Percentiles rank a stretch among this genome's conserved stretches.
Evolutionary conservation across 2,329 filamentous ascomycete genomes (phyloP).

Genomic region (Venturia pyrina): DNA sequence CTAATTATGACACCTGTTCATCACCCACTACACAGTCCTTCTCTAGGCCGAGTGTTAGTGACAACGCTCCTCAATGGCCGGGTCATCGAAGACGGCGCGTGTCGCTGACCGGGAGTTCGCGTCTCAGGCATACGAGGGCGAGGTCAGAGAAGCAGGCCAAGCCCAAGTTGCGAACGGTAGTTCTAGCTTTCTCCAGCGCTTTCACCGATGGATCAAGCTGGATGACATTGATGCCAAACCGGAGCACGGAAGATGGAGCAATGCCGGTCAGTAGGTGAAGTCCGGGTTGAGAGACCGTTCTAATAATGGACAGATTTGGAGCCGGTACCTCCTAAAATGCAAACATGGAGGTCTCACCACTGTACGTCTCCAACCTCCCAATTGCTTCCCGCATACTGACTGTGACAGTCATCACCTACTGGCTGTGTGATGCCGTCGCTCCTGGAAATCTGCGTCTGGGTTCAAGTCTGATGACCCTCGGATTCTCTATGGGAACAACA

Average conservation of each 20-base stretch:
- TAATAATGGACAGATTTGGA: background rate
- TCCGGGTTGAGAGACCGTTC: no score
- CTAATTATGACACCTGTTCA: no score
- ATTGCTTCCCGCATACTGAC: background rate
- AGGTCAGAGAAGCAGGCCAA: background rate
- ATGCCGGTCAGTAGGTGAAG: background rate
- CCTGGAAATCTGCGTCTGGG: slow-evolving; percentile 17
- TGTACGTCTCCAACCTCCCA: background rate
- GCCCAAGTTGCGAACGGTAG: background rate
- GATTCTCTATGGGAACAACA: slow-evolving; percentile 16
- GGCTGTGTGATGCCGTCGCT: slow-evolving; percentile 18
- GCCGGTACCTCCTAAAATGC: background rate
- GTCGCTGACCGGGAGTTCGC: background rate
- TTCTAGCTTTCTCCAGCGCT: background rate
- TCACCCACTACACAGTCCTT: no score
- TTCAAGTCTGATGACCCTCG: slow-evolving; percentile 17
- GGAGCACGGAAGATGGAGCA: slow-evolving; percentile 6
- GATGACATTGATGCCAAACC: background rate
- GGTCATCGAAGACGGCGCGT: background rate
- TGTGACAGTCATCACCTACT: slow-evolving; percentile 16
- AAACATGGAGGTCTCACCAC: slow-evolving; percentile 6
- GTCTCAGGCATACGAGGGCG: background rate
- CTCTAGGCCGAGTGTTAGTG: background rate
- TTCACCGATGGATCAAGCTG: slow-evolving; percentile 4
- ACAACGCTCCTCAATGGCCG: background rate